These are phyloP conservation scores for Hemerocallis citrina DNA, from an alignment of 106 monocot species.

Conservation along the genomic window DNA sequence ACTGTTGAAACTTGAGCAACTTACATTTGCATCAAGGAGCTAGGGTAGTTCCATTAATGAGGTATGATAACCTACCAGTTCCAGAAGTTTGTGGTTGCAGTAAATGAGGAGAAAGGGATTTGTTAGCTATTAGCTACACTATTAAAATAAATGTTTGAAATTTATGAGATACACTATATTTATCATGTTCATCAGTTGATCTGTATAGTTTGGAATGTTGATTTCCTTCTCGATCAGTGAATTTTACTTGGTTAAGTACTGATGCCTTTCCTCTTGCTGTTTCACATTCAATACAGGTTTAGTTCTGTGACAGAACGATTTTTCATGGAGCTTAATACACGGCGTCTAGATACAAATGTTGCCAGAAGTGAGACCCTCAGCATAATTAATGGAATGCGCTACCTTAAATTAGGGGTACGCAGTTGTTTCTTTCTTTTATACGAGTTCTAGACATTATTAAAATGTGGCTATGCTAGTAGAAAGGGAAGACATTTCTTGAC, in stretches of 20 bases:
- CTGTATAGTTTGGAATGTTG: not conserved
- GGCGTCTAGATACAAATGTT: constrained; percentile 74
- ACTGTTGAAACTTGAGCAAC: not conserved
- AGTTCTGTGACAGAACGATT: constrained; percentile 96
- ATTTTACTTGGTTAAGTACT: not conserved
- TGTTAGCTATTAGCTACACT: not conserved
- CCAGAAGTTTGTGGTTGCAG: not conserved
- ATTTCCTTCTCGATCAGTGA: not conserved
- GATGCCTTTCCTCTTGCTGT: constrained; percentile 1
- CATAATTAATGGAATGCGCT: constrained; percentile 99
- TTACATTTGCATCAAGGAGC: not conserved
- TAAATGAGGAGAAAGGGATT: not conserved
- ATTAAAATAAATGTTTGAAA: not conserved
- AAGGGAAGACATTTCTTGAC: not conserved
- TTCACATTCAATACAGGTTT: constrained; percentile 52
- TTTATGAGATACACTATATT: not conserved
- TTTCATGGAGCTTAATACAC: constrained; percentile 94
- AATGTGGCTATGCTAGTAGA: not conserved
- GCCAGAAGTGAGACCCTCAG: constrained; percentile 94
- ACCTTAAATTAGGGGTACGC: constrained; percentile 96
- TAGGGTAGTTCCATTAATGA: not conserved
- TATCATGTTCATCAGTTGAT: not conserved
- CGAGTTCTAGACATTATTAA: no score
- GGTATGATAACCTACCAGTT: not conserved
- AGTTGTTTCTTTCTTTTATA: constrained; percentile 3